Evolutionary conservation across 108 stramenopile genomes (phyloP).

Genomic region (Chaetoceros muelleri): DNA sequence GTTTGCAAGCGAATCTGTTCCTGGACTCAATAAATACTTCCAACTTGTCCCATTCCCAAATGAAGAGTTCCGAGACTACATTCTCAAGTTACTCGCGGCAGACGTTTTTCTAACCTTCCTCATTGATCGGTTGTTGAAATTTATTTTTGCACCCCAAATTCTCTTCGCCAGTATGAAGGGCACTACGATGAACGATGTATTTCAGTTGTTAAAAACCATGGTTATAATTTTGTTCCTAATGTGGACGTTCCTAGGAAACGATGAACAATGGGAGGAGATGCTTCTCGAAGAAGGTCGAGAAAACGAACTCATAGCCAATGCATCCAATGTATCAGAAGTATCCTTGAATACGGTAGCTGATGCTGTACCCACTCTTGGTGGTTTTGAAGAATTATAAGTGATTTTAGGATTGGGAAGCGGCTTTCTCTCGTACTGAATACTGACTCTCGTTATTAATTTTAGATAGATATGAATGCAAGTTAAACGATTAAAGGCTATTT

Average conservation of each 20-base stretch:
- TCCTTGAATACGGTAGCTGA: background rate
- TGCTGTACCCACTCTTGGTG: background rate
- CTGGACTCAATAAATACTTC: constrained; percentile 92
- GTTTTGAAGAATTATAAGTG: background rate
- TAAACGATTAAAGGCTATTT: too few species aligned
- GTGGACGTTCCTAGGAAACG: constrained; percentile 74
- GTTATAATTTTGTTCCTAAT: constrained; percentile 65
- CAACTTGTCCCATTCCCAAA: constrained; percentile 96
- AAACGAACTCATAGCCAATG: constrained; percentile 32
- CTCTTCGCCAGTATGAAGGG: constrained; percentile 85
- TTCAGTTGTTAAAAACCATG: constrained; percentile 50
- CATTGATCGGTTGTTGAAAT: constrained; percentile 89
- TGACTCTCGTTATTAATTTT: too few species aligned
- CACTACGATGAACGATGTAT: constrained; percentile 79
- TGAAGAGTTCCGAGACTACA: constrained; percentile 78
- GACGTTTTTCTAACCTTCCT: constrained; percentile 76
- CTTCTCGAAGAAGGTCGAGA: constrained; percentile 58
- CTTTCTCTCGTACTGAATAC: too few species aligned
- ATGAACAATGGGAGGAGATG: constrained; percentile 68
- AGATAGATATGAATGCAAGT: too few species aligned
- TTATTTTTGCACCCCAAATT: constrained; percentile 85
- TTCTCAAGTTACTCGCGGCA: constrained; percentile 65
- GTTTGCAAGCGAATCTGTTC: constrained; percentile 83
- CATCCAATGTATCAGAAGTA: background rate
- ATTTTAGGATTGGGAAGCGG: too few species aligned